A percentile compares a stretch with the other conserved stretches of the same genome.
Evolutionary conservation across 805 yeast species (phyloP).

Genomic region (Millerozyma acaciae): DNA sequence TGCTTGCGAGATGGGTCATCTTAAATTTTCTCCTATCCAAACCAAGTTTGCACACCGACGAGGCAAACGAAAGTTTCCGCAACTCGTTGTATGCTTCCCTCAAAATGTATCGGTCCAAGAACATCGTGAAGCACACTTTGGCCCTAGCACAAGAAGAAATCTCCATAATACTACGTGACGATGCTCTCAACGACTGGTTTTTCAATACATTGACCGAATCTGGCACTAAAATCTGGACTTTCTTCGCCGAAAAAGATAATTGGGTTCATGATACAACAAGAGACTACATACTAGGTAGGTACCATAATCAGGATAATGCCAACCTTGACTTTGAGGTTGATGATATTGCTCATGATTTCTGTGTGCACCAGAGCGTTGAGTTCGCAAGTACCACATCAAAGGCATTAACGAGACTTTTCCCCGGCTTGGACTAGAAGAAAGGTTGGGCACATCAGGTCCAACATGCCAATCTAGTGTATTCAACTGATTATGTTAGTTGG

Average conservation of each 20-base stretch:
- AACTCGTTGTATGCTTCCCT: slow-evolving; percentile 41
- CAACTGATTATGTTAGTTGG: neutral
- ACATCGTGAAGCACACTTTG: slow-evolving; percentile 51
- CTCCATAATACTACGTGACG: slow-evolving; percentile 45
- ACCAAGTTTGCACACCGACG: slow-evolving; percentile 15
- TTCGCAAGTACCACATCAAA: slow-evolving; percentile 42
- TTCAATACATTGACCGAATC: slow-evolving; percentile 22
- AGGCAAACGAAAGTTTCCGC: slow-evolving; percentile 25
- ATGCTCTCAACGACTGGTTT: slow-evolving; percentile 48
- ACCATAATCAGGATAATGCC: slow-evolving; percentile 25
- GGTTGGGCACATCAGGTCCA: too few species aligned
- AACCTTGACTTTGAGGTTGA: slow-evolving; percentile 29
- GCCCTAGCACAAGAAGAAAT: slow-evolving; percentile 60
- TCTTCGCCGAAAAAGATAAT: slow-evolving; percentile 57
- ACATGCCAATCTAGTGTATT: neutral
- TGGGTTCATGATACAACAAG: slow-evolving; percentile 61
- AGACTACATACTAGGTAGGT: slow-evolving; percentile 35
- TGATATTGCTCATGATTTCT: slow-evolving; percentile 55
- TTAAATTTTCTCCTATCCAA: slow-evolving; percentile 20
- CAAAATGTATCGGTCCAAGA: slow-evolving; percentile 37
- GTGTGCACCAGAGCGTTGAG: slow-evolving; percentile 51
- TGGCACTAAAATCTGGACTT: slow-evolving; percentile 44
- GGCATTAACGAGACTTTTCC: slow-evolving; percentile 8
- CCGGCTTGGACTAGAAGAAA: too few species aligned
- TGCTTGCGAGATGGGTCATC: slow-evolving; percentile 19